Percentiles rank a stretch among this genome's conserved stretches.
Conservation (phyloP, 1,139 yeast genomes). For the Arxiozyma telluris region DNA sequence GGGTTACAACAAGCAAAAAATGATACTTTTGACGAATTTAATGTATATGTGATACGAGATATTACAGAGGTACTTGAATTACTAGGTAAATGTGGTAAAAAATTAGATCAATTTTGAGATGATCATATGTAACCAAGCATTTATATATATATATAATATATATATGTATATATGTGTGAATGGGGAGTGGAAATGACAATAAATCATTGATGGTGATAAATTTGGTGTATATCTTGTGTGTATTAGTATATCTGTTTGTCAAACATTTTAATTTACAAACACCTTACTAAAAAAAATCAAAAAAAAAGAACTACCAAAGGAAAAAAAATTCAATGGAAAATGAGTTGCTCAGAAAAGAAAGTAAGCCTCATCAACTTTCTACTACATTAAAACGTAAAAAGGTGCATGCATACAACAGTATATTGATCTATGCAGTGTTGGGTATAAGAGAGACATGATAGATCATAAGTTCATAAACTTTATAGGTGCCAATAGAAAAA, state of each 20-base stretch:
- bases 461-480: neutral
- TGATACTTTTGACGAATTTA: neutral
- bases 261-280: too few species aligned
- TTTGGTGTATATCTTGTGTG: too few species aligned
- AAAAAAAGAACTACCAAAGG: too few species aligned
- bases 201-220: too few species aligned
- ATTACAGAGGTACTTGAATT: neutral
- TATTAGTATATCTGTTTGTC: too few species aligned
- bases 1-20: neutral
- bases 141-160: neutral
- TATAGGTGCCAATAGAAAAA: too few species aligned
- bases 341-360: too few species aligned
- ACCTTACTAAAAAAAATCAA: too few species aligned
- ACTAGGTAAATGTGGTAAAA: conserved; percentile 2
- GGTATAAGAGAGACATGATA: neutral
- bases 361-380: neutral
- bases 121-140: neutral
- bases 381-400: neutral
- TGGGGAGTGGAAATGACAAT: too few species aligned
- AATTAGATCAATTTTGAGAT: neutral
- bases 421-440: neutral
- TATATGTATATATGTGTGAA: neutral
- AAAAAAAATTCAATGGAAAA: too few species aligned
- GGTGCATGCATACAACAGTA: neutral
- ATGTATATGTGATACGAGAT: neutral